Base-by-base conservation (phyloP, 208 protist species). In the Crithidia fasciculata region DNA sequence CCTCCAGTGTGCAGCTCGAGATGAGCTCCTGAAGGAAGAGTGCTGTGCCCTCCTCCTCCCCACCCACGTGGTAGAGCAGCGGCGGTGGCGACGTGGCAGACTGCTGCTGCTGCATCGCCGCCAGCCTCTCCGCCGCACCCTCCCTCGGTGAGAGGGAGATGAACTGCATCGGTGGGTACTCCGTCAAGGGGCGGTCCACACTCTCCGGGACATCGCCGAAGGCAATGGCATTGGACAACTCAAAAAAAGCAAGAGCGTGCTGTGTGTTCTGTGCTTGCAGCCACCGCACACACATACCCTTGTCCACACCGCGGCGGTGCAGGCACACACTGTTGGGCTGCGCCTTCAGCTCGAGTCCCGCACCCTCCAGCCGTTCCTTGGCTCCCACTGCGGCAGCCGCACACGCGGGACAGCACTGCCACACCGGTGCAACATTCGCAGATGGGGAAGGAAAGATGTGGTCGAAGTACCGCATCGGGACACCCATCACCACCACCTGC, bases 301-400 rank as follows among this genome's bases (percentile, higher is more conserved):
- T 88, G 76, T 87, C 83, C 2, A 88, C 69, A 15, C 69, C 75
- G 15, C 50, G 39, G 9, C 76, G 74, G 50, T 86, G 83, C 18
- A 88, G 19, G 50, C 82, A 86, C 52, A 88, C 83, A 53, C 86
- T 91, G 76, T 91, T 91, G 12, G 86, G 86, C 58, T 91, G 86
- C 28, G 63, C 40, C 74, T 88, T 91, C 56, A 82, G 39, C 44
- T 68, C 65, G 49, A 88, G 52, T 4, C 86, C 86, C 0, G 72
- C 56, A 8, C 36, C 58, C 47, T 64, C 61, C n/a, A 88, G 19
- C 8, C 74, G 66, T 10, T 28, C 53, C 9, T 43, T 55, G 5
- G 78, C 80, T 6, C 16, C 62, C 6, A 47, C 53, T 4, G 65
- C 77, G 8, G 55, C 41, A 12, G 57, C 66, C 44, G 76, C 81